A percentile compares a stretch with the other conserved stretches of the same genome.
phyloP scores from a whole-genome alignment of 805 yeast species.

The Vanderwaltozyma tropicalis region DNA sequence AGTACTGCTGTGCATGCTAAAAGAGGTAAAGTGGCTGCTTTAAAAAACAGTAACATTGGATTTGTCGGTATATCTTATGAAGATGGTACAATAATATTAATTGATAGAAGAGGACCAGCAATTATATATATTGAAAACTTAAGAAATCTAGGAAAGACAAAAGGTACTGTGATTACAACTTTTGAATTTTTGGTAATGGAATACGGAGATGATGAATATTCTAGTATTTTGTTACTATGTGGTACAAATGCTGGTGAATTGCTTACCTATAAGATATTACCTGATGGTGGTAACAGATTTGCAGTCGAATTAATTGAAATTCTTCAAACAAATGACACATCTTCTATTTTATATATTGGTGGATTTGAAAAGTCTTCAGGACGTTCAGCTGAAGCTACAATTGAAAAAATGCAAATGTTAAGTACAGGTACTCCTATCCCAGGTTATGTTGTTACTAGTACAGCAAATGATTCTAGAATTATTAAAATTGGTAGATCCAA shows the following conservation, averaged over 20 bases:
- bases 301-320: conserved; percentile 41
- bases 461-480: conserved; percentile 52
- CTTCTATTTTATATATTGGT: conserved; percentile 43
- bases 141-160: conserved; percentile 15
- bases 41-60: conserved; percentile 66
- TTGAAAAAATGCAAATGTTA: conserved; percentile 46
- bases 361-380: conserved; percentile 55
- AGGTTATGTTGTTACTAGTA: conserved; percentile 49
- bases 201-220: conserved; percentile 53
- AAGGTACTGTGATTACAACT: conserved; percentile 37
- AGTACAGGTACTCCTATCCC: conserved; percentile 51
- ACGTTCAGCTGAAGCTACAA: conserved; percentile 51
- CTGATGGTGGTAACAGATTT: conserved; percentile 53
- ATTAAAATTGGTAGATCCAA: conserved; percentile 51
- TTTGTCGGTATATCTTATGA: conserved; percentile 74
- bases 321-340: conserved; percentile 37
- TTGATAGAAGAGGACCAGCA: conserved; percentile 78
- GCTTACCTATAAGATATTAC: conserved; percentile 52
- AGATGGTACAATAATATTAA: conserved; percentile 60
- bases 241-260: conserved; percentile 76
- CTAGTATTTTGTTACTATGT: conserved; percentile 60
- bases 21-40: conserved; percentile 44
- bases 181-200: conserved; percentile 68
- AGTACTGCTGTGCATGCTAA: conserved; percentile 35
- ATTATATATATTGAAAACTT: conserved; percentile 39